These are phyloP conservation scores for Cercophora scortea DNA, from an alignment of 495 filamentous ascomycete species.

Conservation along the genomic window DNA sequence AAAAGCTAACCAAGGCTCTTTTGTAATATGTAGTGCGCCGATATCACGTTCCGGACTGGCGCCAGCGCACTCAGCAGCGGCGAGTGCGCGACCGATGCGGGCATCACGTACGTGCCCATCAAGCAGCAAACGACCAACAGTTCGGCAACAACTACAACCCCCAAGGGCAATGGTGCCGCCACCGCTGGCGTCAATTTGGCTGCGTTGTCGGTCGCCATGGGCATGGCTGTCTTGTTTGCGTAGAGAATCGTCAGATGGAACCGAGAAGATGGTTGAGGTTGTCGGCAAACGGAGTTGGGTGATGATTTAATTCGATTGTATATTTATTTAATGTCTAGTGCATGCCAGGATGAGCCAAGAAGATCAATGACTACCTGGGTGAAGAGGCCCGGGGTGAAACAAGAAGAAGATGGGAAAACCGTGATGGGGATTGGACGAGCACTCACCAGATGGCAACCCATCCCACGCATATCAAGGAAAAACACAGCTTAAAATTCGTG, in stretches of 20 bases:
- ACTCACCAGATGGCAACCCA: too few relatives aligned
- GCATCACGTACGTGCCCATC: constrained; percentile 15
- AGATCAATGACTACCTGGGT: too few relatives aligned
- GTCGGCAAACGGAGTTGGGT: neutral
- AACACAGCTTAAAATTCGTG: too few relatives aligned
- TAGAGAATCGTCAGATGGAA: constrained; percentile 16
- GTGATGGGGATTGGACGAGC: too few relatives aligned
- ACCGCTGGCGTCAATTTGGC: constrained; percentile 16
- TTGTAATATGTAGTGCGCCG: constrained; percentile 44
- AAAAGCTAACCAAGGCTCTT: neutral
- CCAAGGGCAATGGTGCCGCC: constrained; percentile 5
- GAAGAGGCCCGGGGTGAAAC: too few relatives aligned
- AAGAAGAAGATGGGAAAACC: too few relatives aligned
- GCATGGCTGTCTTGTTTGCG: constrained; percentile 46
- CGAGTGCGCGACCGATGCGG: constrained; percentile 42
- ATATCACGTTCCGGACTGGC: constrained; percentile 47
- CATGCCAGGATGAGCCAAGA: too few relatives aligned
- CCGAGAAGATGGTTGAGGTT: neutral
- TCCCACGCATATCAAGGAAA: too few relatives aligned
- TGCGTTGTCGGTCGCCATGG: constrained; percentile 44
- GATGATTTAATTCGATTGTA: neutral
- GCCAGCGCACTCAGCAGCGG: constrained; percentile 31
- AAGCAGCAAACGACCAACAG: constrained; percentile 5
- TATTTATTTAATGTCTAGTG: too few relatives aligned
- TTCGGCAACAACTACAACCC: neutral